Evolutionary conservation across 73 alveolate species (phyloP).

Genomic region (Tetrahymena borealis): DNA sequence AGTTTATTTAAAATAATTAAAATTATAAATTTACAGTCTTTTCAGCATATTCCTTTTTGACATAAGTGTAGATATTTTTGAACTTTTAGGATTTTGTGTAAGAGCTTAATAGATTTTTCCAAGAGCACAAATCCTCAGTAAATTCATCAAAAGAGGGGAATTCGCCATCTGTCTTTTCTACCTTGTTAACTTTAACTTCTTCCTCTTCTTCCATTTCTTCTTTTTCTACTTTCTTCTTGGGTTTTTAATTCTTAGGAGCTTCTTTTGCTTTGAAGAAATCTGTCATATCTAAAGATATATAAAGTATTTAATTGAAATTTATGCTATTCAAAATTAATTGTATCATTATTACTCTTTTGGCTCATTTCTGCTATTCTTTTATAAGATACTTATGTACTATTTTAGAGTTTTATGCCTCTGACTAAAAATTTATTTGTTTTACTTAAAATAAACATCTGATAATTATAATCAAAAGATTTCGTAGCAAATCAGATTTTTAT

Average conservation of each 20-base stretch:
- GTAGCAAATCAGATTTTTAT: not conserved
- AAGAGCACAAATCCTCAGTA: slow-evolving; percentile 12
- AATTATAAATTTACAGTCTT: slow-evolving; percentile 14
- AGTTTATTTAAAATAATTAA: not conserved
- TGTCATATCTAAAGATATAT: not conserved
- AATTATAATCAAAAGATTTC: not conserved
- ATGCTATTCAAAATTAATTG: too few relatives aligned
- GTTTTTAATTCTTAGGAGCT: not conserved
- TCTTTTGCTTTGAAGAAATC: not conserved
- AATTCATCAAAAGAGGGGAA: slow-evolving; percentile 33
- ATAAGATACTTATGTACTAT: not conserved
- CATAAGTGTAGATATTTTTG: slow-evolving; percentile 39
- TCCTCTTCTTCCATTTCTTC: not conserved
- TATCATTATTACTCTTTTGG: not conserved
- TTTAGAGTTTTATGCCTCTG: not conserved
- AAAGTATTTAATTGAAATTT: too few relatives aligned
- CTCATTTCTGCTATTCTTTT: not conserved
- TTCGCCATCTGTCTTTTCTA: not conserved
- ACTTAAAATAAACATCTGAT: not conserved
- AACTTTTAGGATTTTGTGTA: slow-evolving; percentile 7
- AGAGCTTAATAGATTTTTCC: slow-evolving; percentile 3
- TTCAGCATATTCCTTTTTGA: slow-evolving; percentile 67
- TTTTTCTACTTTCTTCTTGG: not conserved
- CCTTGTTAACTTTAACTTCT: not conserved
- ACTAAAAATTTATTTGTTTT: not conserved